Evolutionary conservation across 352 stramenopile genomes (phyloP), one percentile per base, ranked within the genome.

Genomic region (Phytophthora niederhauseri): DNA sequence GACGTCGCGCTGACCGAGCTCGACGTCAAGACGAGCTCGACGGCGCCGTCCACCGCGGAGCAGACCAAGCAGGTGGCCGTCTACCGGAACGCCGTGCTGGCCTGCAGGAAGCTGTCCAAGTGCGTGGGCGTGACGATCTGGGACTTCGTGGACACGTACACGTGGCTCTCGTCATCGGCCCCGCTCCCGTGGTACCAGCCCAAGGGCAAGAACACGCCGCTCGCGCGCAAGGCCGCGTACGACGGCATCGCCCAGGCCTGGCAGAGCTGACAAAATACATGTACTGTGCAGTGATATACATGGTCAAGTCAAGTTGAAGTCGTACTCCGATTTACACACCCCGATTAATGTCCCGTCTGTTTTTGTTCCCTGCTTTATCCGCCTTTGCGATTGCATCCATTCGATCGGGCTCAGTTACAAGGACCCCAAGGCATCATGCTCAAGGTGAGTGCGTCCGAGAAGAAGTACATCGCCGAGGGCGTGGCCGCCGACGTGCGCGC

Each of bases 381-480:
- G 17, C 41, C 41, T 49, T 49, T 22, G 41, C 41, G 41, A 49
- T 22, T 19, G 41, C 43, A 60, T 52, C 49, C 65, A 72, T 56
- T 61, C 41, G 51, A 52, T 43, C 7, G 26, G 48, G 8, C 15
- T 51, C 8, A 14, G 24, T 24, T 20, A n/a, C n/a, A n/a, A n/a
- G n/a, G n/a, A n/a, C n/a, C n/a, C 17, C 12, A 6, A 28, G 11
- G n/a, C 34, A 14, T 3, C 41, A 94, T 92, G 86, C 81, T 92
- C 46, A 88, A 91, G 77, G 82, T 94, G 64, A 92, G 82, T 51
- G 46, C 75, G 67, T 93, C 87, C 45, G 85, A 95, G 80, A 84
- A 86, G 53, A 63, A 78, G 60, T 95, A 85, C 66, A 92, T 95
- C 65, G 72, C 70, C 52, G 82, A 90, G 53, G 87, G 87, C 57